Evolutionary conservation across 225 moss, liverwort and hornwort species (phyloP).

Genomic region (Bryoerythrophyllum caledonicum): DNA sequence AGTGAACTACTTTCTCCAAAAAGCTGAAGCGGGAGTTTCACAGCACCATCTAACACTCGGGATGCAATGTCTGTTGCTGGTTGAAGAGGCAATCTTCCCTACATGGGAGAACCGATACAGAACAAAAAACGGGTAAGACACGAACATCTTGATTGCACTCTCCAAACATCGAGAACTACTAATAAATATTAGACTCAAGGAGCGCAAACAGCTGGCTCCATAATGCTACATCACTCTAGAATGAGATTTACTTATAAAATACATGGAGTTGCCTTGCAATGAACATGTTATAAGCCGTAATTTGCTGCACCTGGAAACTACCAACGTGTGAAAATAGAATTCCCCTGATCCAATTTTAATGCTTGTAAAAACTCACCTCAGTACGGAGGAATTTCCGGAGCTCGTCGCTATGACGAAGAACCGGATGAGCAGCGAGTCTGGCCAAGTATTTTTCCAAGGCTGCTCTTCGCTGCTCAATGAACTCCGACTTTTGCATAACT

Average conservation of each 20-base stretch:
- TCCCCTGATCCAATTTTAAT: not conserved
- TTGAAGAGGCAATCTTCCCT: constrained; percentile 85
- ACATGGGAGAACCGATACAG: constrained; percentile 17
- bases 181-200: not conserved
- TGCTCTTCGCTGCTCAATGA: constrained; percentile 86
- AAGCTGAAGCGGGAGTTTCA: constrained; percentile 93
- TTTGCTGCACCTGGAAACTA: not conserved
- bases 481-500: constrained; percentile 96
- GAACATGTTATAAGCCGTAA: not conserved
- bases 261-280: not conserved
- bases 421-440: constrained; percentile 85
- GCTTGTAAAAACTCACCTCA: constrained; percentile 33
- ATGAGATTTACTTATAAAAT: not conserved
- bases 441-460: constrained; percentile 87
- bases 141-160: constrained; percentile 1
- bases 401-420: constrained; percentile 84
- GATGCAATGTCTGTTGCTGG: constrained; percentile 91
- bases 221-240: not conserved
- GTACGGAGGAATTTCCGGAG: constrained; percentile 86
- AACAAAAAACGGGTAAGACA: not conserved
- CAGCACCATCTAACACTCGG: constrained; percentile 95
- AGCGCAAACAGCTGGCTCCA: not conserved
- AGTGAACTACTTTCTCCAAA: constrained; percentile 87
- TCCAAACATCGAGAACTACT: not conserved
- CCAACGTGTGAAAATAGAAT: not conserved